Percentiles rank a stretch among this genome's conserved stretches.
Conservation (phyloP, 176 grass and related monocot genomes). For the Poa annua region DNA sequence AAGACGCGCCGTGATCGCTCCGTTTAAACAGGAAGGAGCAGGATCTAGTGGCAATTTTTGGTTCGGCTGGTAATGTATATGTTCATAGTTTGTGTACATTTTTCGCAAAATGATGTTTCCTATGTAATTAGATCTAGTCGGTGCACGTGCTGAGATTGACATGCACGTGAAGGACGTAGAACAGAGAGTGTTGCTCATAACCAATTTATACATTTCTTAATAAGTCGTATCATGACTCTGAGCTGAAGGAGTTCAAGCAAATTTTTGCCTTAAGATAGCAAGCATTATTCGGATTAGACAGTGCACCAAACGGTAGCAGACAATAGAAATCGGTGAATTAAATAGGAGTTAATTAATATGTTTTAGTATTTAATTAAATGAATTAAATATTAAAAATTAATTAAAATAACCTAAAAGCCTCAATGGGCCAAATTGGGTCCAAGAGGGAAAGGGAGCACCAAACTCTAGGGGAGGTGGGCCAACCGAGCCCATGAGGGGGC, state of each 20-base stretch:
- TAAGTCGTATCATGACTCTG: background rate
- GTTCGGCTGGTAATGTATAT: constrained; percentile 15
- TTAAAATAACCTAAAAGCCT: no score
- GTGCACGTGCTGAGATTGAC: constrained; percentile 13
- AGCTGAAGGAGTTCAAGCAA: background rate
- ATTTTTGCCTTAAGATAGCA: no score
- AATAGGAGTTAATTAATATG: no score
- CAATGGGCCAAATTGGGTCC: no score
- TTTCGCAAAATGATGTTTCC: background rate
- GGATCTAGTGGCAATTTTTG: background rate
- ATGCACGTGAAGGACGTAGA: constrained; percentile 11
- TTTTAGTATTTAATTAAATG: no score
- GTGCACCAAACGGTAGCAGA: background rate
- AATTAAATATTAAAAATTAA: no score
- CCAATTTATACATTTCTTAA: constrained; percentile 19
- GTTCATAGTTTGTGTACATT: constrained; percentile 26
- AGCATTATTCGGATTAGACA: background rate
- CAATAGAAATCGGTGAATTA: background rate
- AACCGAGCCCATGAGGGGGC: no score
- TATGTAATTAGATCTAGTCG: constrained; percentile 11
- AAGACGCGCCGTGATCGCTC: constrained; percentile 43
- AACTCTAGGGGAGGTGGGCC: no score
- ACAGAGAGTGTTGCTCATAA: constrained; percentile 11
- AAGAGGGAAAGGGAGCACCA: no score
- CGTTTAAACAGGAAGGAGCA: background rate